phyloP scores from a whole-genome alignment of 2,329 filamentous ascomycete genomes.

The Pseudocercospora macadamiae region DNA sequence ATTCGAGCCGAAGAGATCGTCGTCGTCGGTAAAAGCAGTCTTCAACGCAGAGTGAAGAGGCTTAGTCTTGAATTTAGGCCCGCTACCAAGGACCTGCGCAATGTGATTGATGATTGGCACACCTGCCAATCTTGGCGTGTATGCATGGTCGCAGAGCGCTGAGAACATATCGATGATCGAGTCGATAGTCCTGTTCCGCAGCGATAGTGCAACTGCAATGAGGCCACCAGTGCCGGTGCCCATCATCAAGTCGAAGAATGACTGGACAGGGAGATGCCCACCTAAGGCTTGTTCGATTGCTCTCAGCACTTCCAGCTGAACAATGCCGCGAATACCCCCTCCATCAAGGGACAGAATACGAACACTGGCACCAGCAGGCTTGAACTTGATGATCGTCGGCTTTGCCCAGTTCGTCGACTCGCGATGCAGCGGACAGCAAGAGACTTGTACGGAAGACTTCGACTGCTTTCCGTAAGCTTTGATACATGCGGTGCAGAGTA shows the following conservation, averaged over 20 bases:
- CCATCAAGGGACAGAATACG: conserved; percentile 38
- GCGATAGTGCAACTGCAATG: conserved; percentile 47
- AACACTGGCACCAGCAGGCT: conserved; percentile 33
- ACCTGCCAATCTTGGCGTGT: conserved; percentile 43
- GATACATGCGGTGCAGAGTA: conserved; percentile 50
- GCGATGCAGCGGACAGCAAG: conserved; percentile 42
- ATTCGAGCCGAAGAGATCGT: conserved; percentile 33
- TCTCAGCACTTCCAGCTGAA: conserved; percentile 48
- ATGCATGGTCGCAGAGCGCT: conserved; percentile 45
- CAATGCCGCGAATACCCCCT: conserved; percentile 53
- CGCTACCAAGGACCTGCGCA: conserved; percentile 33
- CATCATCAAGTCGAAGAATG: conserved; percentile 55
- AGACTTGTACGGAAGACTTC: conserved; percentile 32
- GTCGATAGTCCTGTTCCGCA: conserved; percentile 43
- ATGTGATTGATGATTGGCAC: conserved; percentile 40
- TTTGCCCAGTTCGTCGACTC: conserved; percentile 40
- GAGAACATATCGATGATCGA: conserved; percentile 46
- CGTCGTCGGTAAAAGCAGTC: conserved; percentile 42
- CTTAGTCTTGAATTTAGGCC: conserved; percentile 40
- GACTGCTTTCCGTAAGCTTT: conserved; percentile 38
- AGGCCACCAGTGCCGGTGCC: conserved; percentile 52
- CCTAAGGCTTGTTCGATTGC: conserved; percentile 46
- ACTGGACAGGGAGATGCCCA: conserved; percentile 44
- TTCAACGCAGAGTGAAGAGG: conserved; percentile 42
- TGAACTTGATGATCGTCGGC: conserved; percentile 35